A percentile compares a stretch with the other conserved stretches of the same genome.
These are phyloP conservation scores for Hygrophorus russula DNA, from an alignment of 768 basidiomycete genomes.

Conservation along the genomic window DNA sequence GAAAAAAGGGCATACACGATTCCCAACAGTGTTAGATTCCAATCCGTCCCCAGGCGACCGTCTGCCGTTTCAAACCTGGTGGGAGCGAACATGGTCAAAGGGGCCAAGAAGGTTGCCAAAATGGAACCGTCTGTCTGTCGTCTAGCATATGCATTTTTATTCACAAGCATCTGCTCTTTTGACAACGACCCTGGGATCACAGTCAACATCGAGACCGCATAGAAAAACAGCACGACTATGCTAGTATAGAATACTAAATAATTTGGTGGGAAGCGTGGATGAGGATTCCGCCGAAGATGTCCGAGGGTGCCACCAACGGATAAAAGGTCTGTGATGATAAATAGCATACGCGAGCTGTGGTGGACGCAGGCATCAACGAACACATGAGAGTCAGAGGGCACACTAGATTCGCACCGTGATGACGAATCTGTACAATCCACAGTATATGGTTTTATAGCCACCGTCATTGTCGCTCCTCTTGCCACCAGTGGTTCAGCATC, in stretches of 20 bases:
- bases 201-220: slow-evolving; percentile 37
- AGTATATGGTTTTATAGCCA: not conserved
- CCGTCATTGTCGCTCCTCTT: not conserved
- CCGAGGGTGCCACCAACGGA: slow-evolving; percentile 69
- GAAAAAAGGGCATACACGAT: slow-evolving; percentile 38
- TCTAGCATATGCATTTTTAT: slow-evolving; percentile 22
- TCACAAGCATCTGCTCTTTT: slow-evolving; percentile 30
- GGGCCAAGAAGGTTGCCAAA: slow-evolving; percentile 46
- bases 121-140: slow-evolving; percentile 6
- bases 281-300: slow-evolving; percentile 56
- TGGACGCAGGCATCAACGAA: not conserved
- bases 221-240: slow-evolving; percentile 34
- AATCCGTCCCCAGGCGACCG: slow-evolving; percentile 45
- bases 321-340: slow-evolving; percentile 51
- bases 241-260: slow-evolving; percentile 68
- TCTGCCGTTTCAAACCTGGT: slow-evolving; percentile 17
- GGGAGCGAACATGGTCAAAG: slow-evolving; percentile 58
- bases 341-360: slow-evolving; percentile 51
- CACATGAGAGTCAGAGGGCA: not conserved
- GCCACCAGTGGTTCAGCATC: not conserved
- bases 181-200: slow-evolving; percentile 74
- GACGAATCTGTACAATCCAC: slow-evolving; percentile 3
- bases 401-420: slow-evolving; percentile 1
- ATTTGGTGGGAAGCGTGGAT: slow-evolving; percentile 43
- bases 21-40: slow-evolving; percentile 52